Base-by-base conservation (phyloP, 106 monocot genomes). In the Dioscorea dumetorum region DNA sequence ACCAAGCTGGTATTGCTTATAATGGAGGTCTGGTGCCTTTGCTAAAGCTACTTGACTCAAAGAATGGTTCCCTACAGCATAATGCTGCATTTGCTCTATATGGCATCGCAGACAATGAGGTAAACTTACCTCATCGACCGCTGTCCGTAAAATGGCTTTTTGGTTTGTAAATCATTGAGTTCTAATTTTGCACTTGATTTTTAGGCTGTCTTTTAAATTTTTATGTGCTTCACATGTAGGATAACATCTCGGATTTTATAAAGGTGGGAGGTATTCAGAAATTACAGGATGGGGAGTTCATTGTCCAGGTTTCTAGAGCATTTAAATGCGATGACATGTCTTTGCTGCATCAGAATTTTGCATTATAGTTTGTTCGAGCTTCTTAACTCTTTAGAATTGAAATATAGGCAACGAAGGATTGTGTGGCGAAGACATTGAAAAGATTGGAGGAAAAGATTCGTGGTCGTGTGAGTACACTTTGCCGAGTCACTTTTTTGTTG, bases 1-100 rank as follows among this genome's bases (percentile, higher is more conserved):
- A 90, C 75, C 99, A 99, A 83, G 93, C 93, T 81, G 93, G 97
- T 58, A 90, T 99, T 81, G 87, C 82, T 54, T 89, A 87, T 57
- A 81, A 82, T 72, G 97, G 97, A 73, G 97, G 97, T 62, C 62
- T 99, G 34, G 73, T 79, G n/a, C 88, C 93, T 66, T 53, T 99
- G 33, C 61, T 99, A 67, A 93, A 90, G 64, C 93, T 99, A 79
- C 93, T 99, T 68, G 93, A 93, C 64, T 99, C 99, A 57, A 90
- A 93, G 67, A 92, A 90, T 85, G 99, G 89, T 8, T 90, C 93
- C 68, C 62, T 99, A 49, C 99, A 99, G 31, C 99, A 99, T 51
- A 99, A 99, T 87, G 99, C 99, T 75, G 99, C 99, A 72, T 99
- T 99, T 99, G 90, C 99, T 60, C 87, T 99, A 21, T 99, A 99